Conservation (phyloP, 176 grass and related monocot genomes). For the Oryza brachyantha region DNA sequence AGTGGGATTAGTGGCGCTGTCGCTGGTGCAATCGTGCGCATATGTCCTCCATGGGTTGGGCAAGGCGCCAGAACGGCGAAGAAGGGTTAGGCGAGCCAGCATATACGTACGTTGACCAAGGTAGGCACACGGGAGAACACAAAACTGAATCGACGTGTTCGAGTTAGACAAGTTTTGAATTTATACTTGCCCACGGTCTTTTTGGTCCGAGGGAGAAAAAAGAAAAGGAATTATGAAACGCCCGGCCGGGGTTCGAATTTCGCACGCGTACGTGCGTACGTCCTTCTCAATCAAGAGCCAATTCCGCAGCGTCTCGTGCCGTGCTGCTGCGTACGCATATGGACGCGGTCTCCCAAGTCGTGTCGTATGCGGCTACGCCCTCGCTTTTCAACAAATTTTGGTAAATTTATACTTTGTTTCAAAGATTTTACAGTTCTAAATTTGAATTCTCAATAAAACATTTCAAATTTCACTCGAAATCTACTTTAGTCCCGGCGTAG, state of each 20-base stretch:
- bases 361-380: neutral
- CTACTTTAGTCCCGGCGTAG: no score
- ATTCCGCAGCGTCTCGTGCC: constrained; percentile 4
- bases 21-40: neutral
- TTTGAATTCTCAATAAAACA: no score
- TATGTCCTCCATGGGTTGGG: constrained; percentile 26
- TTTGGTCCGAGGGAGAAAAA: neutral
- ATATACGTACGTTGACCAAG: neutral
- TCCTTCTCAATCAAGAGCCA: constrained; percentile 38
- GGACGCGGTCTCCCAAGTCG: no score
- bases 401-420: no score
- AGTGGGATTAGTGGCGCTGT: neutral
- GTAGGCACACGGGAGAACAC: neutral
- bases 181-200: constrained; percentile 2
- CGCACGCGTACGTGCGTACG: no score
- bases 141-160: no score
- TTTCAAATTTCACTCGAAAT: no score
- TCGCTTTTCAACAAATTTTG: no score
- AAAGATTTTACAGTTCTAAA: no score
- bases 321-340: no score
- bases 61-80: neutral
- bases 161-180: neutral
- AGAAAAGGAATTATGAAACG: neutral
- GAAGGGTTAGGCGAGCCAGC: constrained; percentile 16
- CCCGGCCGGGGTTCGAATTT: no score